Evolutionary conservation across 1,284 basidiomycete genomes (phyloP), one percentile per base, ranked within the genome.

Genomic region (Cystobasidium pallidum): DNA sequence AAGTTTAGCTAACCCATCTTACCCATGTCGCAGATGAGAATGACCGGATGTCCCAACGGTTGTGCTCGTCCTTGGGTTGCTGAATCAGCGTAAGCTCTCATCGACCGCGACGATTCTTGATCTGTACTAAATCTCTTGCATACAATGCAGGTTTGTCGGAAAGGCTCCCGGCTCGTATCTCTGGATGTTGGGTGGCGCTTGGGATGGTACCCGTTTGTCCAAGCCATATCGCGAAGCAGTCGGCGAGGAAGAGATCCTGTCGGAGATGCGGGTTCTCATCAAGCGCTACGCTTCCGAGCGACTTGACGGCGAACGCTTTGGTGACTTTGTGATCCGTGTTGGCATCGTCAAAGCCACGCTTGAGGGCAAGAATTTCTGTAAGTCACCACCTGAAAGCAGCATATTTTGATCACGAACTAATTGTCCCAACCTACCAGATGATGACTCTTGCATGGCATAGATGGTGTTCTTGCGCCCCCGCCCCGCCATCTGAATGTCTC

Each of bases 121-220:
- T 30, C 32, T 66, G 11, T 21, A 26, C 30, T 66, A 52, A 52
- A 17, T 36, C 47, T 34, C 30, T 19, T 11, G 17, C 36, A 6
- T 13, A 6, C 36, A 39, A 7, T 34, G 1, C 36, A 57, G 61
- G 3, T 97, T 99, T 78, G 89, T 99, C 58, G 95, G 95, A 64
- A 99, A 98, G 83, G 94, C 95, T 0, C 92, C 91, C 0, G 94
- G 93, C 21, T 87, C 88, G 51, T 99, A 99, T 81, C 82, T 90
- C 58, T 97, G 99, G 94, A 86, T 98, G 54, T 88, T 99, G 28
- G 95, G 96, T 70, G 96, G 95, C 74, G 93, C 92, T 8, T 95
- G 93, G 84, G 86, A 92, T 76, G 96, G 95, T 57, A 89, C 95
- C 80, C 86, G 96, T 39, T 84, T 97, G 76, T 94, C 94, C 84